Percentiles rank a stretch among this genome's conserved stretches.
phyloP scores from a whole-genome alignment of 176 grass and related monocot genomes.

The Musa troglodytarum region DNA sequence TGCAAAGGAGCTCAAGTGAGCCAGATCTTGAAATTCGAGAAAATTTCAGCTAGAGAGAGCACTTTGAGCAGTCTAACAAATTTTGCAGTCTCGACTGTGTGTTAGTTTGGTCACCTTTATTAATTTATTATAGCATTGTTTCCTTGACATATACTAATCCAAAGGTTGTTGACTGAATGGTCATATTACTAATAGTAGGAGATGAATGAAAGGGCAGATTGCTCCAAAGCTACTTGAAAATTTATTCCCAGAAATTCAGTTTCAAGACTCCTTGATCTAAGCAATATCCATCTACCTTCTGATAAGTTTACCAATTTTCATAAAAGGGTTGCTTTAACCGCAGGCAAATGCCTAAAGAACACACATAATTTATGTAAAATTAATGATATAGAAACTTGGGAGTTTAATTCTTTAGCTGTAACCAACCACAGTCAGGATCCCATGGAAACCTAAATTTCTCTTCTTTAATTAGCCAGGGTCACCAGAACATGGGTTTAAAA shows the following conservation, averaged over 20 bases:
- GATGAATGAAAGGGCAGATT: not conserved
- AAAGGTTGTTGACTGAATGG: not conserved
- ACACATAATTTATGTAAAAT: too few relatives aligned
- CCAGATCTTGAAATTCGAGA: not conserved
- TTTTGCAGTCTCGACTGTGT: not conserved
- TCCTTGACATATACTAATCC: not conserved
- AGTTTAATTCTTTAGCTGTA: not conserved
- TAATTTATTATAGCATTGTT: not conserved
- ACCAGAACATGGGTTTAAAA: not conserved
- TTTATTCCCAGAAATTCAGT: not conserved
- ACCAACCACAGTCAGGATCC: not conserved
- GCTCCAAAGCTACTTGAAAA: not conserved
- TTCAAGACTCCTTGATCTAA: not conserved
- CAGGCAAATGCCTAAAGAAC: too few relatives aligned
- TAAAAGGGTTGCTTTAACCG: too few relatives aligned
- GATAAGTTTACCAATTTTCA: not conserved
- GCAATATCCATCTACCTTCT: not conserved
- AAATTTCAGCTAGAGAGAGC: not conserved
- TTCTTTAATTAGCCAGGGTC: not conserved
- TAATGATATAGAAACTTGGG: too few relatives aligned
- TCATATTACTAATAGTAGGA: not conserved
- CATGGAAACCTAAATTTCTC: not conserved
- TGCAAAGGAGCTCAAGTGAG: not conserved
- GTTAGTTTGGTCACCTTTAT: not conserved
- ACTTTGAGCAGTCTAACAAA: not conserved